Conservation (phyloP, 106 monocot species). For the Allium cepa region DNA sequence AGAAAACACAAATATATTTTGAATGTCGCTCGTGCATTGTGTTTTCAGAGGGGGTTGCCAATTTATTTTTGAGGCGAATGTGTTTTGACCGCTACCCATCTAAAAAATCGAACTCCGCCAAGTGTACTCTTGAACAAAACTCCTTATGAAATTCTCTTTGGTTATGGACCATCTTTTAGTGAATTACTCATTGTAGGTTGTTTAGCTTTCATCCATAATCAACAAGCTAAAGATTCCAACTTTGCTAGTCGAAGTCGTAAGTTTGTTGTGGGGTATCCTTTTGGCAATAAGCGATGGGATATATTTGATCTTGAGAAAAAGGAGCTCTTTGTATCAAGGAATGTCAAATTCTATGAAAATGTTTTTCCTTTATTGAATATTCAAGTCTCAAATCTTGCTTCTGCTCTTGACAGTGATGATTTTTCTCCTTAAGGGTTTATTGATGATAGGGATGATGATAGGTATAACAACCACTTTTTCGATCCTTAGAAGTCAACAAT, state of each 20-base stretch:
- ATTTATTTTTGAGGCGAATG: neutral
- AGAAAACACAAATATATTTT: no score
- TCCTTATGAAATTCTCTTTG: no score
- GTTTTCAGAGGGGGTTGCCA: neutral
- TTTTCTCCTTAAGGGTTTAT: neutral
- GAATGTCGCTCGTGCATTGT: neutral
- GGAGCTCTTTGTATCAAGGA: neutral
- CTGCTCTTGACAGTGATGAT: neutral
- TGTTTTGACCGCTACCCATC: neutral
- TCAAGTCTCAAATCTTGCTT: conserved; percentile 1
- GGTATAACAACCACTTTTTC: neutral
- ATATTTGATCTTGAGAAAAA: no score
- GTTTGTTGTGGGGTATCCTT: no score
- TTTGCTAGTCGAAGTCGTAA: no score
- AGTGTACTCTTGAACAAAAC: no score
- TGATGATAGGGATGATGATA: neutral
- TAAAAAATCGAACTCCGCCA: neutral
- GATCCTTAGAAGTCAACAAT: no score
- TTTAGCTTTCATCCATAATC: no score
- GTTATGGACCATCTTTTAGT: no score
- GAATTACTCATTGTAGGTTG: no score
- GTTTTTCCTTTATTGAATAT: neutral
- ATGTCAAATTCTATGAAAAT: conserved; percentile 3
- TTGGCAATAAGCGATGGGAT: no score
- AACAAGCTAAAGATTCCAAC: no score